Evolutionary conservation across 208 protist genomes (phyloP).

Genomic region (Leishmania aethiopica): DNA sequence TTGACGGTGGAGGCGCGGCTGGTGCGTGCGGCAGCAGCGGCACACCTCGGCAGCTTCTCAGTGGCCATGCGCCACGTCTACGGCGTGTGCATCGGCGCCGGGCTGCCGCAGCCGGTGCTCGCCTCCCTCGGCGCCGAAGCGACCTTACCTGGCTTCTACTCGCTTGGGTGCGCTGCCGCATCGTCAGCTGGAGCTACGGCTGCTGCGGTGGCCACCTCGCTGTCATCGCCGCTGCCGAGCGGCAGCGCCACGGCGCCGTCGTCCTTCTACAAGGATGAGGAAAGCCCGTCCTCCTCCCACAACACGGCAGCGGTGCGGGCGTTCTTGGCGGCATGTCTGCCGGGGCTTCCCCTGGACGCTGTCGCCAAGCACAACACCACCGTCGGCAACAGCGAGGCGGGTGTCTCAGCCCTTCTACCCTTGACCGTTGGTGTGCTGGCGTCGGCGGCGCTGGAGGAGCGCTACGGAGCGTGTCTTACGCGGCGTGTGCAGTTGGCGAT

Average conservation of each 20-base stretch:
- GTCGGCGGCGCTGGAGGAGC: constrained; percentile 34
- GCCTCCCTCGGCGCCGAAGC: constrained; percentile 16
- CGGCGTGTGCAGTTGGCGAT: constrained; percentile 58
- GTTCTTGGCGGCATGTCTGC: constrained; percentile 32
- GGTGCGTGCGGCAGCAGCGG: constrained; percentile 61
- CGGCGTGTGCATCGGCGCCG: constrained; percentile 54
- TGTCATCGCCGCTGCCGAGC: not conserved
- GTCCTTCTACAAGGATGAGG: constrained; percentile 26
- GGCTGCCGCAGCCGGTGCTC: constrained; percentile 43
- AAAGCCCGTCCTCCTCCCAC: constrained; percentile 27
- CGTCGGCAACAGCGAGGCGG: not conserved
- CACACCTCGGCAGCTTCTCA: constrained; percentile 51
- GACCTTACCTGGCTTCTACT: constrained; percentile 24
- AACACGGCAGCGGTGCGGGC: constrained; percentile 28
- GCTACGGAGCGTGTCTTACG: constrained; percentile 55
- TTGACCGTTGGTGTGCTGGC: constrained; percentile 34
- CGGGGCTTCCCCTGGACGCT: constrained; percentile 16
- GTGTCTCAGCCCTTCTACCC: not conserved
- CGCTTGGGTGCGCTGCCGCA: constrained; percentile 23
- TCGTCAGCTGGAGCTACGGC: not conserved
- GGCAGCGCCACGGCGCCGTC: constrained; percentile 1
- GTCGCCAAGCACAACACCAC: constrained; percentile 5
- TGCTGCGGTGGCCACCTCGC: not conserved
- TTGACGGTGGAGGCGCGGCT: constrained; percentile 67
- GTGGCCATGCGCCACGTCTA: constrained; percentile 61